Base-by-base conservation (phyloP, 2,329 filamentous ascomycete species). In the Fusarium sp. region DNA sequence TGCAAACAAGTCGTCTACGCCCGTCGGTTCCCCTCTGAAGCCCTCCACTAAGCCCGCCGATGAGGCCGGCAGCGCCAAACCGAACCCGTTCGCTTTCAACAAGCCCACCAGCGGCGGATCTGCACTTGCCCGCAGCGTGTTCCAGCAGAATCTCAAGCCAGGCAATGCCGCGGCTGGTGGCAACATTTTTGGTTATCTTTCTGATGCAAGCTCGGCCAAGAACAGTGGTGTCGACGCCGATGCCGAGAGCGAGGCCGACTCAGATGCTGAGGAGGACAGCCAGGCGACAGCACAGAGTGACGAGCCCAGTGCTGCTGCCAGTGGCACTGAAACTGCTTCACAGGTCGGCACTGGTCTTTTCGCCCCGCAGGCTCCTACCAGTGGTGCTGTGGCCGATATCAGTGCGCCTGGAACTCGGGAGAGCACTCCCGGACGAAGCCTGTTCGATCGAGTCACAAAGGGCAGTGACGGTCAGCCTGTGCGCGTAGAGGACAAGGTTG, bases 101-200 rank as follows among this genome's bases (percentile, higher is more conserved):
- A 84, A 84, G 77, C 73, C 80, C 18, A 84, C 82, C 47, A 82
- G 82, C 45, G 81, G 80, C 36, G 66, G 77, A 36, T 74, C 70
- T 47, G 65, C 66, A 29, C 76, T 85, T 29, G 82, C 85, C 31
- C 82, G 83, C 29, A 87, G 86, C 1, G 84, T 87, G 13, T 81
- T 88, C 68, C 81, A 83, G 38, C 81, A 83, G 40, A 83, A 81
- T 63, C 61, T 82, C 18, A 86, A 86, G 78, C 77, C 83, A 10
- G 70, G 71, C 16, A 76, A 71, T 54, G 68, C 71, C 18, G 45
- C 75, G 75, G 58, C 69, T 18, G 77, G 80, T 47, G 76, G 81
- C 54, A 91, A 91, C 77, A 90, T 91, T 59, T 92, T 92, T 77
- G 87, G 86, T 27, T 88, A 91, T 74, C 84, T 91, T 9, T 91